These are phyloP conservation scores for Neofusicoccum sp. DNA, from an alignment of 2,329 filamentous ascomycete genomes.

Conservation along the genomic window DNA sequence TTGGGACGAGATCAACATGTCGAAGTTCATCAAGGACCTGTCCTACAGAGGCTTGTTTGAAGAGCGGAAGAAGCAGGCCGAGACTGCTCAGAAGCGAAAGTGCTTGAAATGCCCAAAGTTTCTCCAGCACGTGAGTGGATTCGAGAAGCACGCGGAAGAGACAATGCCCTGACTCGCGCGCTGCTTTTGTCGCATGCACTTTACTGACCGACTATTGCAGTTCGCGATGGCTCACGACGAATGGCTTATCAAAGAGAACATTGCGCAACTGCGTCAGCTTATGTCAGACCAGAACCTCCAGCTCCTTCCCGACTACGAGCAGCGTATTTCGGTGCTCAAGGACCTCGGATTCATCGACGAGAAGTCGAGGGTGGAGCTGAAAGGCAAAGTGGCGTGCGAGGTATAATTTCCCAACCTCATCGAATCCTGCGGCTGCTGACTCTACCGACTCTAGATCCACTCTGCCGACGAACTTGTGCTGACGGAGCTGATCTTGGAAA, in stretches of 20 bases:
- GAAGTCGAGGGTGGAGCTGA: slow-evolving; percentile 82
- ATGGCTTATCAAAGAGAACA: slow-evolving; percentile 94
- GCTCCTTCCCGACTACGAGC: slow-evolving; percentile 92
- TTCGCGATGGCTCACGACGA: slow-evolving; percentile 96
- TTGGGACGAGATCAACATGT: slow-evolving; percentile 84
- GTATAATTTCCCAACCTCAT: slow-evolving; percentile 34
- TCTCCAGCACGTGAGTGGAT: slow-evolving; percentile 79
- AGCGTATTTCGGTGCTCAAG: slow-evolving; percentile 86
- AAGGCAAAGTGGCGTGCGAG: slow-evolving; percentile 97
- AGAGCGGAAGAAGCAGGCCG: slow-evolving; percentile 64
- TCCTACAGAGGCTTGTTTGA: slow-evolving; percentile 76
- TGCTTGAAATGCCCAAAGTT: slow-evolving; percentile 74
- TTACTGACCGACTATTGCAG: slow-evolving; percentile 42
- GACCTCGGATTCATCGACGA: slow-evolving; percentile 91
- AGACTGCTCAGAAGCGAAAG: slow-evolving; percentile 61
- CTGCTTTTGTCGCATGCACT: slow-evolving; percentile 24
- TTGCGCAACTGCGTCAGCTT: slow-evolving; percentile 77
- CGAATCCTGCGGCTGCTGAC: slow-evolving; percentile 14
- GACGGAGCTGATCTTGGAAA: slow-evolving; percentile 94
- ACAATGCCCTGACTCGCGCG: neutral
- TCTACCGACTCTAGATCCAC: slow-evolving; percentile 62
- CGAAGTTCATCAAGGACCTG: slow-evolving; percentile 72
- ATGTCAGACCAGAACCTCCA: slow-evolving; percentile 97
- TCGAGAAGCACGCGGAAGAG: neutral
- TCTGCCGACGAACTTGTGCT: slow-evolving; percentile 94